Base-by-base conservation (phyloP, 768 basidiomycete genomes). In the Auriscalpium orientale region DNA sequence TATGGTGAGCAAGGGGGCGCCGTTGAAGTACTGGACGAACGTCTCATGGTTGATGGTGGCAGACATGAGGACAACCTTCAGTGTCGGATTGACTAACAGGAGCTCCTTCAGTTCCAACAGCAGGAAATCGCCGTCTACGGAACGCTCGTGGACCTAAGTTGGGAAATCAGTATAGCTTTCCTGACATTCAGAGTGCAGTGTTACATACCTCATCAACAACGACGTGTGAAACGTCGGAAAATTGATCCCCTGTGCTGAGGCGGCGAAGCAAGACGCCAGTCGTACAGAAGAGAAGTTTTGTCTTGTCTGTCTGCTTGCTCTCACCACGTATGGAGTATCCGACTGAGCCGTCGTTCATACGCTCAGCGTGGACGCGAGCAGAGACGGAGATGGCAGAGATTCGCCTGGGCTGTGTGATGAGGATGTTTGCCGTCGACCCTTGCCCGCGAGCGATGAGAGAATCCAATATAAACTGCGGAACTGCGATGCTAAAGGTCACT, bases 251-350 rank as follows among this genome's bases (percentile, higher is more conserved):
- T 34, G 77, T 75, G n/a, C 84, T 80, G 12, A 97, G 71, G 16
- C 91, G 79, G 55, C 91, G 75, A 48, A 97, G 77, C 2, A 93
- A 79, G n/a, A 97, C 89, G 72, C 95, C 95, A 10, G 93, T 97
- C 2, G 95, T 98, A 65, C 92, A 93, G 65, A 95, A 97, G 18
- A 95, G 71, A 3, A 95, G 71, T 58, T 88, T 87, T 6, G 91
- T 93, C 37, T 77, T 77, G 21, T 75, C 73, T 10, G 74, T 74
- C 49, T 83, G 79, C 59, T 82, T 89, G 40, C 80, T 82, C 68
- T 97, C 92, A 12, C 94, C 95, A 46, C 95, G 81, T 54, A 97
- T 93, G 2, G 85, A 83, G 63, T 95, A 98, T 2, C 92, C 94
- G 36, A 92, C 85, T 9, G 84, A 86, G 2, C 84, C 85, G 53